phyloP scores from a whole-genome alignment of 352 stramenopile genomes.

The Halophytophthora polymorphica region DNA sequence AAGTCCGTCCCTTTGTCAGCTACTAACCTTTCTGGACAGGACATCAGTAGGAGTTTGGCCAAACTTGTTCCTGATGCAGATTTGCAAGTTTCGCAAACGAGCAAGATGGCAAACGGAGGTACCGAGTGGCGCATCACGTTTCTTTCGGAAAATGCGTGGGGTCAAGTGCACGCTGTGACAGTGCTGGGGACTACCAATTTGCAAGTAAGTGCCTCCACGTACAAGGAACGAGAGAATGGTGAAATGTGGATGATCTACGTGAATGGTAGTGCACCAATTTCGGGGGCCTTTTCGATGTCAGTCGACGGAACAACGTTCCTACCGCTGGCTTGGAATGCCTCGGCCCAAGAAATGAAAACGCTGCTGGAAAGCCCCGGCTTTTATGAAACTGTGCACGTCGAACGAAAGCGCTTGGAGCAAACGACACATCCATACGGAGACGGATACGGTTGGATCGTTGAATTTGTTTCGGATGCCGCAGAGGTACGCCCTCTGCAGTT shows the following conservation, averaged over 20 bases:
- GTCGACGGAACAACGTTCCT: conserved; percentile 17
- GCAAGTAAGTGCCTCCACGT: neutral
- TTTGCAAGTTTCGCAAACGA: neutral
- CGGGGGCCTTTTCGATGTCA: conserved; percentile 24
- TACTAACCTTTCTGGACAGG: neutral
- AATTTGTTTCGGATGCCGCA: conserved; percentile 40
- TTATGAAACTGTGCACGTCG: conserved; percentile 24
- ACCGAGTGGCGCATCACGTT: conserved; percentile 5
- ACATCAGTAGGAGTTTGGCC: neutral
- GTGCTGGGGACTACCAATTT: neutral
- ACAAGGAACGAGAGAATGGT: conserved; percentile 12
- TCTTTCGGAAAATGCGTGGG: neutral
- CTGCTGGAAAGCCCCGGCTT: conserved; percentile 25
- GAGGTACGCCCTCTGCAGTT: conserved; percentile 21
- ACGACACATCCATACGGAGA: conserved; percentile 31
- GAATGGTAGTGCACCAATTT: conserved; percentile 30
- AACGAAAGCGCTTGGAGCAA: conserved; percentile 22
- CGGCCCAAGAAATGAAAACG: conserved; percentile 17
- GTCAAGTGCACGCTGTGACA: neutral
- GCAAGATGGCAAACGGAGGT: neutral
- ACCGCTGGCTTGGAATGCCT: conserved; percentile 28
- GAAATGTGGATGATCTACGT: conserved; percentile 44
- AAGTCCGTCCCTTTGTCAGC: neutral
- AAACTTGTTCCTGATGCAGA: neutral
- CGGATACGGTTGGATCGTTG: conserved; percentile 49